Evolutionary conservation across 495 filamentous ascomycete species (phyloP), one percentile per base, ranked within the genome.

Genomic region (Trichoderma virens): DNA sequence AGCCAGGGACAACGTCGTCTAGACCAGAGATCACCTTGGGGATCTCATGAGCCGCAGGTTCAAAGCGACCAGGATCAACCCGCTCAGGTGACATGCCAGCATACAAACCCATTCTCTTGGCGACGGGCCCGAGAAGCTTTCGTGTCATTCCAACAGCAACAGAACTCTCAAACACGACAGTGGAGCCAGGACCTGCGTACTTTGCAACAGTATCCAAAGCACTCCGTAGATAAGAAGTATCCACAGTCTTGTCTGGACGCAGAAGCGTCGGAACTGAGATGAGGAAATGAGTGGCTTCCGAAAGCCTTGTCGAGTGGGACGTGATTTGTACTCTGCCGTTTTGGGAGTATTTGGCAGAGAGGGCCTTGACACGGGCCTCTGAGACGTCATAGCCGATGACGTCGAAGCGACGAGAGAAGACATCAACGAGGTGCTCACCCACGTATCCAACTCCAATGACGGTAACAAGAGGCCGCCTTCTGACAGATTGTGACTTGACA

Each of bases 91-190:
- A 75, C 74, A 77, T 77, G 32, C 75, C 74, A 28, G 67, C 72
- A 23, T 69, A 68, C 51, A 75, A 68, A 11, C 70, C 63, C 20
- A 65, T 65, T 20, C 62, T 54, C 31, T 67, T 35, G 32, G 66
- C 65, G 11, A 73, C 39, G 14, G 72, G 72, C 1, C 68, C 71
- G 20, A 77, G 70, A 7, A 77, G 67, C 11, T 65, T 28, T 25
- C 75, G 68, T 8, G 75, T 77, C 75, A 76, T 77, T 14, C 75
- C 75, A 13, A 77, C 73, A 18, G 75, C 68, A 16, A 77, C 74
- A 0, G 72, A 75, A 47, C 68, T 71, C 56, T 77, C 74, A 54
- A 77, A 72, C 30, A 77, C 71, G 14, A 76, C 69, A 8, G 71
- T 74, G 18, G 72, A 67, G 23, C 74, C 73, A 23, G 64, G 64